Base-by-base conservation (phyloP, 2,329 filamentous ascomycete genomes). In the Trichoderma koningiopsis region DNA sequence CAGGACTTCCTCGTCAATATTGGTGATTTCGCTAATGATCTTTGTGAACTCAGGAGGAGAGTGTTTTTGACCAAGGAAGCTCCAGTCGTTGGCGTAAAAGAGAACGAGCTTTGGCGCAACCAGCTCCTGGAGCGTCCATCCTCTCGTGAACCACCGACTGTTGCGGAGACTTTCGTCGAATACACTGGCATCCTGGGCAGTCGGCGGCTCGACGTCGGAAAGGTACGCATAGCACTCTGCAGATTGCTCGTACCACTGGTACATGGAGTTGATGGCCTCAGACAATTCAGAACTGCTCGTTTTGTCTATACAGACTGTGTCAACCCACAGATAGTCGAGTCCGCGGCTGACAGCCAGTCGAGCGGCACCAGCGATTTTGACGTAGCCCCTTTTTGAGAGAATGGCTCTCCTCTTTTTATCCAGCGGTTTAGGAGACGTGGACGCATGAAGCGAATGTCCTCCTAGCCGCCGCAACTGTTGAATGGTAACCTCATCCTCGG, bases 141-240 rank as follows among this genome's bases (percentile, higher is more conserved):
- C 61, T 22, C 61, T 40, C 5, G 61, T 64, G 22, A 75, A 76
- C 74, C 76, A 77, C 70, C 71, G 53, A 62, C 71, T 71, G 53
- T 68, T 29, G 56, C 68, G 70, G 59, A 75, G 53, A 22, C 33
- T 47, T 7, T 37, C 40, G 8, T 53, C n/a, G 29, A 58, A 52
- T 1, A 6, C 43, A 2, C 3, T 2, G 4, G 56, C 43, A 37
- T 60, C 63, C 10, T 59, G 47, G 14, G 53, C 52, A 14, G 59
- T 57, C 6, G 22, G 24, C 1, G 69, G 57, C 13, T 71, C 66
- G 14, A 74, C 72, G 49, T 76, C 75, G 8, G 71, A 65, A 19
- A 78, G 71, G 53, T 73, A 74, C 52, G 72, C 76, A 55, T 75
- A 75, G 61, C 76, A 77, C 33, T 72, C 71, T 22, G 63, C 70